phyloP scores from a whole-genome alignment of 352 stramenopile species.

The Phytophthora rubi region DNA sequence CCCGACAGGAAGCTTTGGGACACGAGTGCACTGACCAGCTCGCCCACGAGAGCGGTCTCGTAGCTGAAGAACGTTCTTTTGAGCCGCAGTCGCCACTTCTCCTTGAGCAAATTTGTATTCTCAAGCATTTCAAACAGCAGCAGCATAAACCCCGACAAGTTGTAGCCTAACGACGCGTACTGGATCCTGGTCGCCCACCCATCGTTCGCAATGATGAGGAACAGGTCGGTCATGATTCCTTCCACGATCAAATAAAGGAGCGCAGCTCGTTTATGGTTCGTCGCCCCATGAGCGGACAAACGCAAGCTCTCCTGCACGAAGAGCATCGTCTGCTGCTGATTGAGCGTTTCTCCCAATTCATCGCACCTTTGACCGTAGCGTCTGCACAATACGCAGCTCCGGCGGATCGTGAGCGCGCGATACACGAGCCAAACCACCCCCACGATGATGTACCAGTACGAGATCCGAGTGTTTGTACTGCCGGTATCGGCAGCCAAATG shows the following conservation, averaged over 20 bases:
- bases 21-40: constrained; percentile 7
- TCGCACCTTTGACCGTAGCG: not conserved
- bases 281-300: constrained; percentile 13
- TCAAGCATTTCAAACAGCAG: constrained; percentile 17
- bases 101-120: not conserved
- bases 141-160: constrained; percentile 16
- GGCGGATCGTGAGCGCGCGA: not conserved
- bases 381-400: not conserved
- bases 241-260: constrained; percentile 19
- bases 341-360: not conserved
- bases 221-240: constrained; percentile 23
- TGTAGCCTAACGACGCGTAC: constrained; percentile 24
- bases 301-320: constrained; percentile 14
- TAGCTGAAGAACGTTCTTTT: constrained; percentile 19
- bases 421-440: constrained; percentile 14
- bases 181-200: constrained; percentile 5
- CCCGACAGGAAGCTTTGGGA: constrained; percentile 16
- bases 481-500: constrained; percentile 13
- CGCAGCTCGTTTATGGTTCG: constrained; percentile 6
- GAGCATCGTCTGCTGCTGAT: not conserved
- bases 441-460: constrained; percentile 14
- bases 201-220: constrained; percentile 19
- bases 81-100: constrained; percentile 13
- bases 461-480: constrained; percentile 3
- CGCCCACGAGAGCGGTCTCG: constrained; percentile 12